These are phyloP conservation scores for Ensete ventricosum DNA, from an alignment of 176 grass and related monocot genomes.

Conservation along the genomic window DNA sequence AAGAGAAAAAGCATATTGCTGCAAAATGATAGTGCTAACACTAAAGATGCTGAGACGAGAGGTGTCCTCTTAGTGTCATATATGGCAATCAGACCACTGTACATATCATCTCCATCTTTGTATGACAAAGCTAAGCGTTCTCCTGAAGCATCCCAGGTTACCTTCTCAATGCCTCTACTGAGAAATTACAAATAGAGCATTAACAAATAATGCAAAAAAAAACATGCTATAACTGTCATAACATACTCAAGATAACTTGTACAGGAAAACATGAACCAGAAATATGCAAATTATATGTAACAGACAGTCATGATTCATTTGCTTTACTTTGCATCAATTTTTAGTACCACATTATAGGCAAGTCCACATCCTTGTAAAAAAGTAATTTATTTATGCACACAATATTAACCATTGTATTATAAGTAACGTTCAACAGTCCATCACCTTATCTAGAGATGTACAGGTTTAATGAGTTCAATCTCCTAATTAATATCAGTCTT, in stretches of 20 bases:
- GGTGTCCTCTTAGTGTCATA: slow-evolving; percentile 81
- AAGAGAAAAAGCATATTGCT: background rate
- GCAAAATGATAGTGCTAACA: slow-evolving; percentile 44
- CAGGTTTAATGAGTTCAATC: too few species aligned
- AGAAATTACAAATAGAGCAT: slow-evolving; percentile 23
- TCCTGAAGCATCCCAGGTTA: slow-evolving; percentile 85
- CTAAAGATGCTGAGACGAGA: slow-evolving; percentile 64
- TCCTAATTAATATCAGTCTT: too few species aligned
- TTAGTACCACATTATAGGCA: background rate
- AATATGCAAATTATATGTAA: background rate
- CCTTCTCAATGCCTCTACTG: slow-evolving; percentile 68
- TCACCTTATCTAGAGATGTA: too few species aligned
- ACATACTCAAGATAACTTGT: background rate
- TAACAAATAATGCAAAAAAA: background rate
- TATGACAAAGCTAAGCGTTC: slow-evolving; percentile 88
- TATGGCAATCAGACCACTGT: slow-evolving; percentile 65
- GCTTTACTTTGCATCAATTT: background rate
- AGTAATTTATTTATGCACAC: background rate
- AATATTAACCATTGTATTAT: background rate
- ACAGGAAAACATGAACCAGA: background rate
- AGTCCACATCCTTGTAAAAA: background rate
- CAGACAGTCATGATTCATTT: background rate
- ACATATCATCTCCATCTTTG: slow-evolving; percentile 72
- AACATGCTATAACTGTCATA: background rate
- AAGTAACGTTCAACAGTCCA: too few species aligned